phyloP scores from a whole-genome alignment of 176 grass and related monocot genomes.

The Hordeum vulgare region MorexV3_pseudomolecules_assembly NC_058523.1:240902335-240902834 shows the following conservation, averaged over 20 bases:
- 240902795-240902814: constrained; percentile 56
- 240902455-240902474: background rate
- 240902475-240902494: background rate
- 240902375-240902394: too few relatives aligned
- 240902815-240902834: constrained; percentile 68
- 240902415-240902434: too few relatives aligned
- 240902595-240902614: constrained; percentile 43
- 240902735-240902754: constrained; percentile 3
- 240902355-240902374: too few relatives aligned
- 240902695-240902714: constrained; percentile 94
- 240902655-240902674: background rate
- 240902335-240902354: too few relatives aligned
- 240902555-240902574: constrained; percentile 68
- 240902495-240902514: constrained; percentile 48
- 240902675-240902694: constrained; percentile 85
- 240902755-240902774: background rate
- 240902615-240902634: background rate
- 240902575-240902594: constrained; percentile 89
- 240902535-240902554: constrained; percentile 92
- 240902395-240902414: too few relatives aligned
- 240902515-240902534: constrained; percentile 78
- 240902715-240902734: constrained; percentile 54
- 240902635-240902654: constrained; percentile 1
- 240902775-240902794: background rate
- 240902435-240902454: background rate